Percentiles rank a stretch among this genome's conserved stretches.
Conservation (phyloP, 129 eudicot genomes). For the Artemisia tridentata region DNA sequence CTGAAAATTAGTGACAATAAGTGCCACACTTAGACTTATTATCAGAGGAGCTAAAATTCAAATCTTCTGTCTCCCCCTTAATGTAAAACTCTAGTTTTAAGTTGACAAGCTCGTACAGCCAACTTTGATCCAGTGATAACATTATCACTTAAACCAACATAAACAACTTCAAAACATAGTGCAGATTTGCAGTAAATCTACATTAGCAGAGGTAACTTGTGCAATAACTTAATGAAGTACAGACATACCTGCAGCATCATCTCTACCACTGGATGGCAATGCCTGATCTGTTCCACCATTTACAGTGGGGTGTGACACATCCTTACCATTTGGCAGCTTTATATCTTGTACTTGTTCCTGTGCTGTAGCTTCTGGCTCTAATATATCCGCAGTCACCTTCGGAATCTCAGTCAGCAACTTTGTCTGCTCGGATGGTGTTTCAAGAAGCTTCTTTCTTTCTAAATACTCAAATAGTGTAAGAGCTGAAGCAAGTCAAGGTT, state of each 20-base stretch:
- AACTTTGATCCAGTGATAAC: too few species aligned
- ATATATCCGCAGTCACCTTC: conserved; percentile 61
- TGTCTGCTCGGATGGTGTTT: conserved; percentile 63
- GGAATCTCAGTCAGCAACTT: conserved; percentile 65
- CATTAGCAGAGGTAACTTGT: background rate
- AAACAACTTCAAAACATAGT: too few species aligned
- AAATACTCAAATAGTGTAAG: conserved; percentile 53
- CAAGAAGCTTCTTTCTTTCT: conserved; percentile 49
- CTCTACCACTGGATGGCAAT: conserved; percentile 24
- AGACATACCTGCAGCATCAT: conserved; percentile 45
- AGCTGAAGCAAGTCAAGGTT: conserved; percentile 46
- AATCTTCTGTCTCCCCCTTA: too few species aligned
- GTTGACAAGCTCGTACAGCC: too few species aligned
- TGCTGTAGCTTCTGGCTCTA: conserved; percentile 47
- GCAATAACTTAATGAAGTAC: background rate
- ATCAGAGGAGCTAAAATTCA: too few species aligned
- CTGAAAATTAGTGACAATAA: too few species aligned
- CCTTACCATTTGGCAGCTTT: conserved; percentile 14
- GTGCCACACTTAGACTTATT: too few species aligned
- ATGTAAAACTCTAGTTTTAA: too few species aligned
- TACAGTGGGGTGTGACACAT: conserved; percentile 24
- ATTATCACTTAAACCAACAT: too few species aligned
- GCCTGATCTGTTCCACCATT: conserved; percentile 20
- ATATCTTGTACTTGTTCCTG: conserved; percentile 21
- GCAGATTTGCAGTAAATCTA: background rate